Percentiles rank a stretch among this genome's conserved stretches.
Evolutionary conservation across 2,329 filamentous ascomycete genomes (phyloP).

Genomic region (Fusarium longipes): DNA sequence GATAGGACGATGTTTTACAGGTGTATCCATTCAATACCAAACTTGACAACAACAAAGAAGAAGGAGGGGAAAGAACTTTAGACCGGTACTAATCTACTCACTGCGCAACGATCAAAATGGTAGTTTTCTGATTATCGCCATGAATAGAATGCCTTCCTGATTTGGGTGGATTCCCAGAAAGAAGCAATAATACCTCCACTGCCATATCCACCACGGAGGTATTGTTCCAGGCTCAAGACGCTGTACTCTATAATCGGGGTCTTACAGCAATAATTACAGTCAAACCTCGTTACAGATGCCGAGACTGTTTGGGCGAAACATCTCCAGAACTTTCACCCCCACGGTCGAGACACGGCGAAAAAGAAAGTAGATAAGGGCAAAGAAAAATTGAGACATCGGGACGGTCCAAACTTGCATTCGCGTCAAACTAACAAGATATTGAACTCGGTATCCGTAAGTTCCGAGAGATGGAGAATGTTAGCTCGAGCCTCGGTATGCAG

Average conservation of each 20-base stretch:
- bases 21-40: too few relatives aligned
- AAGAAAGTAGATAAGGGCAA: not conserved
- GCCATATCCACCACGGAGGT: not conserved
- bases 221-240: not conserved
- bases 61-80: not conserved
- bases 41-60: not conserved
- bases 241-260: not conserved
- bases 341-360: not conserved
- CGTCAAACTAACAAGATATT: not conserved
- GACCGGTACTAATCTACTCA: not conserved
- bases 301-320: too few relatives aligned
- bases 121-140: too few relatives aligned
- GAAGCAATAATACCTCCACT: not conserved
- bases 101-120: not conserved
- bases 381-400: slow-evolving; percentile 9
- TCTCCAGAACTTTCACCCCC: too few relatives aligned
- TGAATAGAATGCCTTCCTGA: not conserved
- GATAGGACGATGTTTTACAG: not conserved
- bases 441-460: slow-evolving; percentile 11
- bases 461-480: not conserved
- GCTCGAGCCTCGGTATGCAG: not conserved
- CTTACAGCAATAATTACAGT: not conserved
- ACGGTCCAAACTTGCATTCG: slow-evolving; percentile 15
- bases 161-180: not conserved
- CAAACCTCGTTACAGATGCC: not conserved